A percentile compares a stretch with the other conserved stretches of the same genome.
These are phyloP conservation scores for Agastache rugosa DNA, from an alignment of 257 asterid genomes.

Conservation along the genomic window DNA sequence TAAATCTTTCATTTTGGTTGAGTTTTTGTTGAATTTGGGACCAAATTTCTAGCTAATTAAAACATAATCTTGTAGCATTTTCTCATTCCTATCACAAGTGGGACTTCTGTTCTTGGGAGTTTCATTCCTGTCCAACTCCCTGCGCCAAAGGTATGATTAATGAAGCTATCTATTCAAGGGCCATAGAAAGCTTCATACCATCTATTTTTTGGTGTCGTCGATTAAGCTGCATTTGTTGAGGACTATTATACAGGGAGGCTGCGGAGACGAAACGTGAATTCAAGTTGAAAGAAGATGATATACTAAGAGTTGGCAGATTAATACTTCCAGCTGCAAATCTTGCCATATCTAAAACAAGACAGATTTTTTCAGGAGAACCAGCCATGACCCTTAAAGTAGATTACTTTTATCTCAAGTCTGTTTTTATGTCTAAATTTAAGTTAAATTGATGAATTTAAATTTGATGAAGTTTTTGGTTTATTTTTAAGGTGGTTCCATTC, in stretches of 20 bases:
- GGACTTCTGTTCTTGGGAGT: conserved; percentile 74
- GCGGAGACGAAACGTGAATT: conserved; percentile 48
- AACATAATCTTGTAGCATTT: conserved; percentile 62
- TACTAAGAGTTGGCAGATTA: conserved; percentile 61
- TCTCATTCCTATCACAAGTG: conserved; percentile 75
- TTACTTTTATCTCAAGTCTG: background rate
- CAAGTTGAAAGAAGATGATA: conserved; percentile 76
- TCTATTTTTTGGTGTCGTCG: background rate
- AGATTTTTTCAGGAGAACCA: conserved; percentile 92
- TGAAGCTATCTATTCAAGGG: background rate
- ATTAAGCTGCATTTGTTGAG: conserved; percentile 27
- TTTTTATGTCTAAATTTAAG: background rate
- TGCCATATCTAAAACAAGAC: conserved; percentile 58
- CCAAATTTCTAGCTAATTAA: background rate
- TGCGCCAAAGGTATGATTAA: conserved; percentile 69
- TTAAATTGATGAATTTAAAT: background rate
- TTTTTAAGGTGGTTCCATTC: conserved; percentile 70
- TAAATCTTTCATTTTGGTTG: background rate
- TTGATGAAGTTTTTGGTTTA: background rate
- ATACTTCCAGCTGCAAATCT: conserved; percentile 84
- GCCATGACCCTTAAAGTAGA: conserved; percentile 85
- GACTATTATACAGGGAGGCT: conserved; percentile 48
- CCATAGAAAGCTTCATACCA: background rate
- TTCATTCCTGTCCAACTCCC: conserved; percentile 75
- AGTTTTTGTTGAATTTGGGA: background rate